A percentile compares a stretch with the other conserved stretches of the same genome.
Conservation (phyloP, 2,329 filamentous ascomycete species). For the Fusarium succisae region DNA sequence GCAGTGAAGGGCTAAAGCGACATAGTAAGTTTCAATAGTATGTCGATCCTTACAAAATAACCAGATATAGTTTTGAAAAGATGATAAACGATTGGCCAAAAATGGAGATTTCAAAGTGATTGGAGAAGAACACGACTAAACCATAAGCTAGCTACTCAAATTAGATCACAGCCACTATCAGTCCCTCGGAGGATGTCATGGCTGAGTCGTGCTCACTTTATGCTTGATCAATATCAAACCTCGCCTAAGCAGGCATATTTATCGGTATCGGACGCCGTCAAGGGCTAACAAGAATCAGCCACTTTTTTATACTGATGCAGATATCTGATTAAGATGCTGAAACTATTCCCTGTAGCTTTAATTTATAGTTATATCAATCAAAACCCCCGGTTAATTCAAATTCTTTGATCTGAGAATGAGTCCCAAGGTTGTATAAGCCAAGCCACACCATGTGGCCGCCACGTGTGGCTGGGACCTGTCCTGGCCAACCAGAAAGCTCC, state of each 20-base stretch:
- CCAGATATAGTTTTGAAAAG: background rate
- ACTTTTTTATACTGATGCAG: background rate
- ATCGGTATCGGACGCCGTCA: background rate
- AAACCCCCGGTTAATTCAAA: background rate
- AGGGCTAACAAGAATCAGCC: background rate
- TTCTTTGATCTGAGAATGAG: background rate
- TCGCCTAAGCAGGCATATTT: background rate
- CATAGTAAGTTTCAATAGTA: background rate
- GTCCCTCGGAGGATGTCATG: background rate
- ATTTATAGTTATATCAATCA: background rate
- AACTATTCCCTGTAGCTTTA: background rate
- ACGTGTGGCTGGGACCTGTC: slow-evolving; percentile 8
- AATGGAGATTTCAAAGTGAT: background rate
- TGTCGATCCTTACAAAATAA: background rate
- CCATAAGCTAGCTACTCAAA: background rate
- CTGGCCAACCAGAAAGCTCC: slow-evolving; percentile 37
- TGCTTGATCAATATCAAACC: slow-evolving; percentile 2
- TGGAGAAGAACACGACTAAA: background rate
- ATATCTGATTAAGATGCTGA: background rate
- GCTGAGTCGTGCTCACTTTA: background rate
- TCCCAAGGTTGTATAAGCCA: slow-evolving; percentile 42
- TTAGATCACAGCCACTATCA: background rate
- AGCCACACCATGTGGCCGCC: slow-evolving; percentile 25
- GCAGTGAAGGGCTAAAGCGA: background rate
- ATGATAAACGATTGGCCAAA: background rate